Conservation (phyloP, 2,329 filamentous ascomycete genomes). For the Xylariaceae sp. region DNA sequence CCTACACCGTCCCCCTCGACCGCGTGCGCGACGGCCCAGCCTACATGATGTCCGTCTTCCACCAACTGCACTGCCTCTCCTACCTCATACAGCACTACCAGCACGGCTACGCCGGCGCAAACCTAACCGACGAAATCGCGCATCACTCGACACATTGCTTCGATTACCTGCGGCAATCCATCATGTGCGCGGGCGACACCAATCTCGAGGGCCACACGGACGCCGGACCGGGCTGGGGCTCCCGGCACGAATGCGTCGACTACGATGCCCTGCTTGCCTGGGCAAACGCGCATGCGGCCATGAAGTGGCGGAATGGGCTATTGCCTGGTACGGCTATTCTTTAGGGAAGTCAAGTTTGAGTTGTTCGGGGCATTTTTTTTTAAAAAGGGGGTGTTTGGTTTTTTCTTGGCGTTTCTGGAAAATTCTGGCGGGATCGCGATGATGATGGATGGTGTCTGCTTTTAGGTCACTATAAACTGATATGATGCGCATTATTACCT, state of each 20-base stretch:
- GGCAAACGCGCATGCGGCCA: slow-evolving; percentile 32
- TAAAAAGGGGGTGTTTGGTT: not conserved
- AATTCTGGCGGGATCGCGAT: too few relatives aligned
- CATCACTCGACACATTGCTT: slow-evolving; percentile 37
- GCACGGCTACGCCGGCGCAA: slow-evolving; percentile 32
- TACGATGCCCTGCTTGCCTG: slow-evolving; percentile 35
- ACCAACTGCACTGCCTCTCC: slow-evolving; percentile 38
- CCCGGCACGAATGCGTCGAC: slow-evolving; percentile 33
- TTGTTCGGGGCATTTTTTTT: not conserved
- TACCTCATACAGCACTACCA: slow-evolving; percentile 34
- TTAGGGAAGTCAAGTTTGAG: not conserved
- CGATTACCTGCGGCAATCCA: slow-evolving; percentile 36
- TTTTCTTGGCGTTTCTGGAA: too few relatives aligned
- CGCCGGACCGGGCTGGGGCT: slow-evolving; percentile 35
- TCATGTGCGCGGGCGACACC: slow-evolving; percentile 37
- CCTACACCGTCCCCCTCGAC: slow-evolving; percentile 31
- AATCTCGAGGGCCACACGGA: slow-evolving; percentile 36
- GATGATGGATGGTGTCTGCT: too few relatives aligned
- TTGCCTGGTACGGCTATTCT: slow-evolving; percentile 28
- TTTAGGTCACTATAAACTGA: too few relatives aligned
- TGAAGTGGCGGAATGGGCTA: slow-evolving; percentile 31
- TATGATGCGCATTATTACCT: too few relatives aligned
- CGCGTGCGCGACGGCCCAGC: slow-evolving; percentile 32
- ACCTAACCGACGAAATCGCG: slow-evolving; percentile 32
- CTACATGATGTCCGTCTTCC: slow-evolving; percentile 38